These are phyloP conservation scores for Closterium sp. DNA, from an alignment of 139 green algal species.

Conservation along the genomic window DNA sequence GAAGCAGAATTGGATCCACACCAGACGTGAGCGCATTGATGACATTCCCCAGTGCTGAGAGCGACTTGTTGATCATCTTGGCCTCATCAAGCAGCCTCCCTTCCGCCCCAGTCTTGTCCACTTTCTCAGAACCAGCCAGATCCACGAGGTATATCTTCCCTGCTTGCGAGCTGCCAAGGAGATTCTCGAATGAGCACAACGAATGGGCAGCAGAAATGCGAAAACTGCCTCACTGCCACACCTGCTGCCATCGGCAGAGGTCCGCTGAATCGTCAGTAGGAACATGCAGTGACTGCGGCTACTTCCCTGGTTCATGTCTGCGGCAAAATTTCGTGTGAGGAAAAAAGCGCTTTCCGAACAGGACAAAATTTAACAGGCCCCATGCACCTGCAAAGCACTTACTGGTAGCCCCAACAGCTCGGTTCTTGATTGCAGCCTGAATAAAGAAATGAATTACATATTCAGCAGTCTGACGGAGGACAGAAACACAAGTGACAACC, in stretches of 20 bases:
- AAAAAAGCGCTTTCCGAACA: too few species aligned
- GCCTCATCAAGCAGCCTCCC: slow-evolving; percentile 44
- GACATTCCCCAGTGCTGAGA: slow-evolving; percentile 51
- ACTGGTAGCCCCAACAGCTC: slow-evolving; percentile 20
- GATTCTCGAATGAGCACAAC: not conserved
- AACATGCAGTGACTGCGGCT: slow-evolving; percentile 45
- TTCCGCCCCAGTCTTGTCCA: slow-evolving; percentile 47
- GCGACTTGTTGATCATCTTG: slow-evolving; percentile 57
- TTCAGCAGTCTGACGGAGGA: too few species aligned
- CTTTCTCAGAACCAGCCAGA: slow-evolving; percentile 52
- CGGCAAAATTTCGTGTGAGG: too few species aligned
- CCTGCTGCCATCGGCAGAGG: not conserved
- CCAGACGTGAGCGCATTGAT: slow-evolving; percentile 52
- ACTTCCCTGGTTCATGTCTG: slow-evolving; percentile 52
- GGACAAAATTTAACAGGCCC: not conserved
- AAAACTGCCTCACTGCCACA: not conserved
- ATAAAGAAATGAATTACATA: not conserved
- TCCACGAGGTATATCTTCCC: slow-evolving; percentile 53
- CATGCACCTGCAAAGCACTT: not conserved
- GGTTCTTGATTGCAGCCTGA: slow-evolving; percentile 22
- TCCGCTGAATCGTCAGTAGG: slow-evolving; percentile 25
- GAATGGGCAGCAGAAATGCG: not conserved
- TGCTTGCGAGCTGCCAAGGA: slow-evolving; percentile 19
- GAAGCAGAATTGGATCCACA: not conserved
- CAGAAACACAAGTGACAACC: not conserved